Base-by-base conservation (phyloP, 2,329 filamentous ascomycete genomes). In the Fusarium sp. region DNA sequence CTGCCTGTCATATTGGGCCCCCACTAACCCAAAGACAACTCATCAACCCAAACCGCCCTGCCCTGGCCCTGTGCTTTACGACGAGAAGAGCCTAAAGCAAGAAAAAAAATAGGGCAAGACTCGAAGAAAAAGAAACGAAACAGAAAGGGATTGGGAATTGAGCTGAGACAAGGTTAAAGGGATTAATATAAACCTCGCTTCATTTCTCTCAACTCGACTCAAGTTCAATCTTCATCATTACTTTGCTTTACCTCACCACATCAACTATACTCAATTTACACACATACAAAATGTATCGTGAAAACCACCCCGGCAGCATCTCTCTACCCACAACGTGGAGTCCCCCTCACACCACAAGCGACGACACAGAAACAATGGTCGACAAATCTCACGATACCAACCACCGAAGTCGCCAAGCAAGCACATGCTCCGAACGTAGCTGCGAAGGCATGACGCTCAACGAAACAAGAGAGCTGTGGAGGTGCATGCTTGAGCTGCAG, bases 401-500 rank as follows among this genome's bases (percentile, higher is more conserved):
- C 10, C 52, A 61, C 10, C 65, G 65, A 58, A 62, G 65, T 41
- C 63, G 75, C 37, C 69, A 75, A 60, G 62, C 75, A 15, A 75
- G 74, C 70, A 71, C 74, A 36, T 75, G 68, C 50, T 77, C 75
- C 6, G 74, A 75, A 11, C 75, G 65, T 9, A 77, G 75, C 70
- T 77, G 75, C 64, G 75, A 75, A 61, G 66, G 65, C 65, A 76
- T 81, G 76, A 77, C 69, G 26, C 70, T 72, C 26, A 78, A 81
- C 31, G 81, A 83, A 61, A 82, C 79, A 6, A 75, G 77, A 20
- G 78, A 80, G 36, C 72, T 85, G 4, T 85, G 83, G 83, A 73
- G 76, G 49, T 83, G 83, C 67, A 85, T 85, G 83, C 77, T 85
- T 3, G 79, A 81, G 47, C 76, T 85, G 10, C 83, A 85, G 72